A percentile compares a stretch with the other conserved stretches of the same genome.
These are phyloP conservation scores for Bipolaris victoriae DNA, from an alignment of 2,329 filamentous ascomycete genomes.

Conservation along the genomic window DNA sequence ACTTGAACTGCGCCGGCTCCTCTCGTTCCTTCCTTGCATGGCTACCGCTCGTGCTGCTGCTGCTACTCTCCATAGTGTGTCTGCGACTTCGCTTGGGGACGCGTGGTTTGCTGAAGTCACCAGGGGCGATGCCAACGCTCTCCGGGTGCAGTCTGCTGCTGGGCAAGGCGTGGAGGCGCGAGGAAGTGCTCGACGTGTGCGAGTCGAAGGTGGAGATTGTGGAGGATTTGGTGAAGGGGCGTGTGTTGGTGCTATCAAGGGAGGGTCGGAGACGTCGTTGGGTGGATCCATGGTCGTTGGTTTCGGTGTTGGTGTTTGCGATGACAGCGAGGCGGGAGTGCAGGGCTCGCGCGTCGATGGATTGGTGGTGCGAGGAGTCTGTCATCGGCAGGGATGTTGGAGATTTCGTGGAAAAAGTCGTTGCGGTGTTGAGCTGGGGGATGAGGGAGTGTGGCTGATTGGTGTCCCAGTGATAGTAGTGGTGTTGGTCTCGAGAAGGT, in stretches of 20 bases:
- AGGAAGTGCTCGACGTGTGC: constrained; percentile 20
- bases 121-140: constrained; percentile 28
- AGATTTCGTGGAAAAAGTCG: constrained; percentile 9
- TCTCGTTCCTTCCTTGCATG: constrained; percentile 17
- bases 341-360: constrained; percentile 19
- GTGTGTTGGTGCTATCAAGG: constrained; percentile 26
- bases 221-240: constrained; percentile 34
- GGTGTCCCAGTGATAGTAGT: not conserved
- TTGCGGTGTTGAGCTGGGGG: constrained; percentile 9
- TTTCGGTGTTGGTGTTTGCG: not conserved
- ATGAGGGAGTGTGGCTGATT: constrained; percentile 3
- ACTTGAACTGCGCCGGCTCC: constrained; percentile 37
- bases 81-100: constrained; percentile 23
- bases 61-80: constrained; percentile 25
- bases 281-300: constrained; percentile 14
- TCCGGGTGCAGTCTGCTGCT: constrained; percentile 19
- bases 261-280: constrained; percentile 36
- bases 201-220: constrained; percentile 35
- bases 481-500: not conserved
- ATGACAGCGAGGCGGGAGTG: not conserved
- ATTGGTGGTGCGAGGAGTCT: constrained; percentile 28
- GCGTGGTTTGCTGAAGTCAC: constrained; percentile 40
- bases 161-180: constrained; percentile 31
- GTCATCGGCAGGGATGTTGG: constrained; percentile 37
- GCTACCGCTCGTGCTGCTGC: constrained; percentile 8